Evolutionary conservation across 148 eudicot genomes (phyloP).

Genomic region (Cornus florida): DNA sequence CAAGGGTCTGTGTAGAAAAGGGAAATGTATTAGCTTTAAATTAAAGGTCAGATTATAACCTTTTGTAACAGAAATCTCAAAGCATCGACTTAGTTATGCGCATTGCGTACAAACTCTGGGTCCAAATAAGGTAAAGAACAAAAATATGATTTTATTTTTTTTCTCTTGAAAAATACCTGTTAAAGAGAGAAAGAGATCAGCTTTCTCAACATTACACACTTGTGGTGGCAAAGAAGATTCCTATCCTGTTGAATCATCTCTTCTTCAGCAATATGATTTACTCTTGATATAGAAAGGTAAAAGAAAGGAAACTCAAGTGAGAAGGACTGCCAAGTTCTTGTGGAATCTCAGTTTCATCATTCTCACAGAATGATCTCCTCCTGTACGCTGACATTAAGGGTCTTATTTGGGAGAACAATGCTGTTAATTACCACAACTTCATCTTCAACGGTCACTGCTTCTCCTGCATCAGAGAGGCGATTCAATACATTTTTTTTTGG

Average conservation of each 20-base stretch:
- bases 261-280: not conserved
- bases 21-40: not conserved
- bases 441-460: conserved; percentile 76
- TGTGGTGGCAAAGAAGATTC: not conserved
- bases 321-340: not conserved
- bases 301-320: not conserved
- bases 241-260: not conserved
- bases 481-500: too few species aligned
- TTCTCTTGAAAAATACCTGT: too few species aligned
- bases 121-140: not conserved
- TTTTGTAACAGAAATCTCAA: not conserved
- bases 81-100: not conserved
- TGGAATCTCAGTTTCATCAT: not conserved
- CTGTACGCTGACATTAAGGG: conserved; percentile 67
- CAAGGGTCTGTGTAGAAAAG: too few species aligned
- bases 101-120: not conserved
- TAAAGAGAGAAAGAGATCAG: not conserved
- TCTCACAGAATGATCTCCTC: conserved; percentile 71
- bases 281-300: not conserved
- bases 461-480: conserved; percentile 50
- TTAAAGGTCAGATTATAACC: not conserved
- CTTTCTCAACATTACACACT: not conserved
- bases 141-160: not conserved
- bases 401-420: conserved; percentile 82
- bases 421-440: conserved; percentile 78